phyloP scores from a whole-genome alignment of 1,284 basidiomycete genomes.

The Rhodotorula sp. region DNA sequence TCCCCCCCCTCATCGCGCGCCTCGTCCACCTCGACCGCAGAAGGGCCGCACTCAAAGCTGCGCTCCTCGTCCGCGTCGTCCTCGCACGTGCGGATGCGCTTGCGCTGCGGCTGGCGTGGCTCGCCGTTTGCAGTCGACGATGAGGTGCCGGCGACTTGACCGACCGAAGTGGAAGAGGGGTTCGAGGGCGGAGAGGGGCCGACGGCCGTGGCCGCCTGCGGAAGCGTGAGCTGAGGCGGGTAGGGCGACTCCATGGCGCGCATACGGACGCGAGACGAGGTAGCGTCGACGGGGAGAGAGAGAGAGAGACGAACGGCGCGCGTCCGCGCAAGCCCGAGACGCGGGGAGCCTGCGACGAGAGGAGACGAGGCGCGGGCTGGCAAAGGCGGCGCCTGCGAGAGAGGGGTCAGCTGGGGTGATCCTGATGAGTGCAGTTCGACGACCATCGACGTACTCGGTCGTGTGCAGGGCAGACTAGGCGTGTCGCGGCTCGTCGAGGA shows the following conservation, averaged over 20 bases:
- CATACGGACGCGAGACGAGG: neutral
- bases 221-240: slow-evolving; percentile 6
- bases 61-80: neutral
- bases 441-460: no score
- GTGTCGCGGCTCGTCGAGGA: no score
- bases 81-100: neutral
- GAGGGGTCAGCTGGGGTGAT: no score
- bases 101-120: slow-evolving; percentile 1
- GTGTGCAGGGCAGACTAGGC: no score
- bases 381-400: no score
- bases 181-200: neutral
- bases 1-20: neutral
- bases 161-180: neutral
- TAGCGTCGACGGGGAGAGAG: no score
- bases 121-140: neutral
- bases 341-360: neutral
- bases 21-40: neutral
- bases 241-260: slow-evolving; percentile 12
- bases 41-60: neutral
- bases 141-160: neutral
- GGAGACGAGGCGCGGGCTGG: neutral
- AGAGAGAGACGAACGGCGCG: neutral
- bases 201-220: neutral
- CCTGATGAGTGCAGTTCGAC: no score
- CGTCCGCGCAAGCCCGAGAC: no score